These are phyloP conservation scores for Heterobasidion irregulare DNA, from an alignment of 1,284 basidiomycete species.

Conservation along the genomic window DNA sequence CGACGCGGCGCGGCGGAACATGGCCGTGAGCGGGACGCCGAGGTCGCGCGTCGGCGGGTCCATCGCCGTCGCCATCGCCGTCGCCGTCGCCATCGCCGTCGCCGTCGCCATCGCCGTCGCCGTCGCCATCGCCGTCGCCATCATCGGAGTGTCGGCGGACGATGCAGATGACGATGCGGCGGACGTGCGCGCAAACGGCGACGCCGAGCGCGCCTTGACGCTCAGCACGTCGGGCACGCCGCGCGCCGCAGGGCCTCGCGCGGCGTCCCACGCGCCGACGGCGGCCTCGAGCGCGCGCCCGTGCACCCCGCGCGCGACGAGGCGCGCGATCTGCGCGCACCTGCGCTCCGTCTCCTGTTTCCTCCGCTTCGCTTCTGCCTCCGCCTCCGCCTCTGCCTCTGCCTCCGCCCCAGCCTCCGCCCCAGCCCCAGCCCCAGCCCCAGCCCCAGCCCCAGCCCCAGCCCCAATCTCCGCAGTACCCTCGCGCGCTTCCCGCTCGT, in stretches of 20 bases:
- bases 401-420: too few species aligned
- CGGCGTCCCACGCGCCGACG: conserved; percentile 32
- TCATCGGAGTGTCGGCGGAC: too few species aligned
- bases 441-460: too few species aligned
- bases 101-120: too few species aligned
- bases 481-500: too few species aligned
- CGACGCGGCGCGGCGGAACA: conserved; percentile 53
- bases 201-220: neutral
- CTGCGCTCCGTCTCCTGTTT: conserved; percentile 33
- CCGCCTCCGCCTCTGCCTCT: neutral
- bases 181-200: conserved; percentile 1
- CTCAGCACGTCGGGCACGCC: neutral
- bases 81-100: too few species aligned
- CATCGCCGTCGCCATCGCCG: conserved; percentile 22
- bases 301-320: conserved; percentile 41
- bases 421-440: too few species aligned
- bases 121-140: too few species aligned
- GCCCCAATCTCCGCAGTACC: too few species aligned
- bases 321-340: conserved; percentile 41
- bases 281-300: conserved; percentile 39
- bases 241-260: conserved; percentile 1
- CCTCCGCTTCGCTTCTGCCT: conserved; percentile 15
- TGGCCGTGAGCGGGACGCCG: conserved; percentile 42
- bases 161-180: too few species aligned
- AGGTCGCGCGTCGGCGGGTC: conserved; percentile 25